A percentile compares a stretch with the other conserved stretches of the same genome.
phyloP scores from a whole-genome alignment of 352 stramenopile species.

The Halophytophthora polymorphica region DNA sequence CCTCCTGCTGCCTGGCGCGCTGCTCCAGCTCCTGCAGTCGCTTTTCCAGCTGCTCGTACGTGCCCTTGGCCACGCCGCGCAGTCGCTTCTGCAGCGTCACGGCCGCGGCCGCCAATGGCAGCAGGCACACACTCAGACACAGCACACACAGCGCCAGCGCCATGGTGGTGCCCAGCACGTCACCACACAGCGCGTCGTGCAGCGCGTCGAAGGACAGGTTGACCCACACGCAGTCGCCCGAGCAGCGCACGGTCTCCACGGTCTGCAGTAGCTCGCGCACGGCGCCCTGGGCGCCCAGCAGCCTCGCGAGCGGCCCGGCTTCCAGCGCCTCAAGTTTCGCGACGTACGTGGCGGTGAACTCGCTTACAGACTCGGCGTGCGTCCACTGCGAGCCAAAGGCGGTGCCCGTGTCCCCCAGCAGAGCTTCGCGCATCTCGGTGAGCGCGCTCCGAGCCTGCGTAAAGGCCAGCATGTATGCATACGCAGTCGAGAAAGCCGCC shows the following conservation, averaged over 20 bases:
- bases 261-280: conserved; percentile 50
- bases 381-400: conserved; percentile 60
- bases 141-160: conserved; percentile 76
- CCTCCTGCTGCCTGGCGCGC: conserved; percentile 44
- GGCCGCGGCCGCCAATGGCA: conserved; percentile 68
- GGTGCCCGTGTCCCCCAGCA: conserved; percentile 64
- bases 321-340: conserved; percentile 41
- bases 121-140: conserved; percentile 70
- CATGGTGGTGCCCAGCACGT: conserved; percentile 75
- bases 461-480: conserved; percentile 63
- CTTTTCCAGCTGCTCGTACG: conserved; percentile 74
- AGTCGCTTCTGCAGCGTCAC: conserved; percentile 79
- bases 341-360: conserved; percentile 64
- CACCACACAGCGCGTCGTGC: conserved; percentile 63
- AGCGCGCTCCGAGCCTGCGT: conserved; percentile 55
- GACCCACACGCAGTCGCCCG: conserved; percentile 75
- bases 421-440: conserved; percentile 68
- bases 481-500: conserved; percentile 44
- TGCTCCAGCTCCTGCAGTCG: conserved; percentile 65
- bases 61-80: conserved; percentile 70
- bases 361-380: conserved; percentile 55
- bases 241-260: conserved; percentile 67
- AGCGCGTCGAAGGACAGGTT: conserved; percentile 82
- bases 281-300: conserved; percentile 36
- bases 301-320: conserved; percentile 38